A percentile compares a stretch with the other conserved stretches of the same genome.
Evolutionary conservation across 1,284 basidiomycete genomes (phyloP).

Genomic region (Cystobasidium sp.): DNA sequence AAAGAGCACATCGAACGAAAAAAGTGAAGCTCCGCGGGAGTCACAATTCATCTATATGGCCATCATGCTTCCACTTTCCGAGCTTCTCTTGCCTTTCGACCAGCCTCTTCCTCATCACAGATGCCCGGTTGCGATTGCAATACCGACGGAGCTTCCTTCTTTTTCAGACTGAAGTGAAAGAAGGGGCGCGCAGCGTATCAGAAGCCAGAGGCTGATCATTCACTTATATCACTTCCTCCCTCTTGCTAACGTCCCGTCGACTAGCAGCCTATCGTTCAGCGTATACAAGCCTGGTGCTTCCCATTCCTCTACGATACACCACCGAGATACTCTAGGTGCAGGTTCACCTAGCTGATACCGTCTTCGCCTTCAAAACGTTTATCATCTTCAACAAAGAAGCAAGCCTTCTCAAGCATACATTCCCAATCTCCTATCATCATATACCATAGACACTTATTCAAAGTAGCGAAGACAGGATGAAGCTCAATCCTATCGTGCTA

Average conservation of each 20-base stretch:
- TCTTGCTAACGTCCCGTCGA: background rate
- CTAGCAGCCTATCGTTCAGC: background rate
- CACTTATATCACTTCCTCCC: background rate
- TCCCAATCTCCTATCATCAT: background rate
- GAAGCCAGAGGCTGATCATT: too few relatives aligned
- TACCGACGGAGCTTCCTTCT: background rate
- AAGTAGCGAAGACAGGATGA: constrained; percentile 16
- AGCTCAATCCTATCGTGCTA: constrained; percentile 31
- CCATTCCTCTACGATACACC: too few relatives aligned
- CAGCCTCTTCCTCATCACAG: background rate
- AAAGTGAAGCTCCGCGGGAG: too few relatives aligned
- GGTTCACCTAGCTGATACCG: background rate
- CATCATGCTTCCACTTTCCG: background rate
- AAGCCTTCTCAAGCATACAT: too few relatives aligned
- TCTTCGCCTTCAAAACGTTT: too few relatives aligned
- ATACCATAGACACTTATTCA: background rate
- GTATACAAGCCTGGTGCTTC: background rate
- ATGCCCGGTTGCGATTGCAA: constrained; percentile 1
- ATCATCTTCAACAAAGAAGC: too few relatives aligned
- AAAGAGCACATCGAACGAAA: too few relatives aligned
- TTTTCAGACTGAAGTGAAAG: background rate
- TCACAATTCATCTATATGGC: too few relatives aligned
- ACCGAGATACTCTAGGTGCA: background rate
- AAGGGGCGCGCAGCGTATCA: background rate
- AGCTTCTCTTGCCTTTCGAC: background rate